A percentile compares a stretch with the other conserved stretches of the same genome.
Conservation (phyloP, 2,329 filamentous ascomycete genomes). For the Aureobasidium pullulans region DNA sequence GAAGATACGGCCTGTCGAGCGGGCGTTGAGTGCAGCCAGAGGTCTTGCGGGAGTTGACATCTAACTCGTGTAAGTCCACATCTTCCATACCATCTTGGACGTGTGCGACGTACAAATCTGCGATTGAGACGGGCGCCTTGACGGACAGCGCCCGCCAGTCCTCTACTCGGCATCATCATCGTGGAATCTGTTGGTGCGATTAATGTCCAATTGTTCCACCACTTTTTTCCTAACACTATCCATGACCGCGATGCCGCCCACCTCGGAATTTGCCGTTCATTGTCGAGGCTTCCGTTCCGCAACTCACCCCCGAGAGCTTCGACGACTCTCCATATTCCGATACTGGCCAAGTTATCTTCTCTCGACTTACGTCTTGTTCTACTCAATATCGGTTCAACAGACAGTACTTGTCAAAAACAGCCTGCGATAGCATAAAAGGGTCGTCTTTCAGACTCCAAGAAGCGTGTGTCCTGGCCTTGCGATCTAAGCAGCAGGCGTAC, state of each 20-base stretch:
- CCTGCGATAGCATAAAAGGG: too few relatives aligned
- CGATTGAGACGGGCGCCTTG: conserved; percentile 5
- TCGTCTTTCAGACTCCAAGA: too few relatives aligned
- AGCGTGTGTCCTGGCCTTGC: too few relatives aligned
- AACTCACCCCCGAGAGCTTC: conserved; percentile 1
- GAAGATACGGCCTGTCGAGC: conserved; percentile 1
- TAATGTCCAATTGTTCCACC: not conserved
- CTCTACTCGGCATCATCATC: conserved; percentile 16
- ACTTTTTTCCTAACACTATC: conserved; percentile 3
- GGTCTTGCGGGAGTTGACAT: conserved; percentile 6
- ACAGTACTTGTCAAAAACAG: too few relatives aligned
- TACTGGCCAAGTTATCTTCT: too few relatives aligned
- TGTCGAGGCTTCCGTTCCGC: not conserved
- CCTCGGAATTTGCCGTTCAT: not conserved
- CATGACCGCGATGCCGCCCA: not conserved
- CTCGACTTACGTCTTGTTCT: too few relatives aligned
- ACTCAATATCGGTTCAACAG: too few relatives aligned
- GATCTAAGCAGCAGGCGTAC: too few relatives aligned
- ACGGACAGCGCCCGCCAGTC: conserved; percentile 10
- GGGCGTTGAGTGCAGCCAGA: not conserved
- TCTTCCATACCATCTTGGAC: not conserved
- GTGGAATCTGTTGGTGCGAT: not conserved
- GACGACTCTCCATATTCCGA: not conserved
- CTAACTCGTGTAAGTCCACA: not conserved
- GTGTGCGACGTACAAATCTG: conserved; percentile 11